Conservation (phyloP, 2,329 filamentous ascomycete genomes). For the Colletotrichum incanum region DNA sequence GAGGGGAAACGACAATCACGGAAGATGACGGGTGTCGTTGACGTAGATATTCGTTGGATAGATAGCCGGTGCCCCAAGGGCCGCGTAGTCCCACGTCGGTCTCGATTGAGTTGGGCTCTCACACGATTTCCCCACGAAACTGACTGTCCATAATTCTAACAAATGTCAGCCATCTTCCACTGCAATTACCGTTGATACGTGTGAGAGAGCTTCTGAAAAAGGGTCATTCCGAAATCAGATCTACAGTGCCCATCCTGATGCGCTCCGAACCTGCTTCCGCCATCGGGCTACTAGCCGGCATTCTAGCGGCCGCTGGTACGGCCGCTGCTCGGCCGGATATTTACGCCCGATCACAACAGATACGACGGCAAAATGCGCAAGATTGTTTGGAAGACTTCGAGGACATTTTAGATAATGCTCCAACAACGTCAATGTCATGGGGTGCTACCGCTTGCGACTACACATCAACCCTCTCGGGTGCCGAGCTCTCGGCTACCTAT, state of each 20-base stretch:
- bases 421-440: conserved; percentile 27
- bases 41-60: conserved; percentile 8
- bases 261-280: conserved; percentile 24
- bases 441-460: conserved; percentile 36
- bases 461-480: conserved; percentile 37
- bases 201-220: neutral
- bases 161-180: conserved; percentile 1
- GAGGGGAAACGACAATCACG: conserved; percentile 5
- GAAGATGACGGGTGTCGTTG: conserved; percentile 16
- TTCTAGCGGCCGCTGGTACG: conserved; percentile 1
- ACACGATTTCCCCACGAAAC: neutral
- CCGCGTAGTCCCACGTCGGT: neutral
- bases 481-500: conserved; percentile 30
- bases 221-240: neutral
- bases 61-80: neutral
- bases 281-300: conserved; percentile 23
- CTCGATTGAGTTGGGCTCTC: neutral
- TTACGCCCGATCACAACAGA: conserved; percentile 21
- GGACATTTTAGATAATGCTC: conserved; percentile 36
- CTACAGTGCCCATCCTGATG: neutral
- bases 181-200: neutral
- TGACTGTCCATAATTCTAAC: neutral
- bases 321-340: conserved; percentile 26
- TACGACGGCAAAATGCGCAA: conserved; percentile 19
- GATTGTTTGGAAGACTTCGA: conserved; percentile 35